Base-by-base conservation (phyloP, 2,329 filamentous ascomycete genomes). In the Xylariaceae sp. region DNA sequence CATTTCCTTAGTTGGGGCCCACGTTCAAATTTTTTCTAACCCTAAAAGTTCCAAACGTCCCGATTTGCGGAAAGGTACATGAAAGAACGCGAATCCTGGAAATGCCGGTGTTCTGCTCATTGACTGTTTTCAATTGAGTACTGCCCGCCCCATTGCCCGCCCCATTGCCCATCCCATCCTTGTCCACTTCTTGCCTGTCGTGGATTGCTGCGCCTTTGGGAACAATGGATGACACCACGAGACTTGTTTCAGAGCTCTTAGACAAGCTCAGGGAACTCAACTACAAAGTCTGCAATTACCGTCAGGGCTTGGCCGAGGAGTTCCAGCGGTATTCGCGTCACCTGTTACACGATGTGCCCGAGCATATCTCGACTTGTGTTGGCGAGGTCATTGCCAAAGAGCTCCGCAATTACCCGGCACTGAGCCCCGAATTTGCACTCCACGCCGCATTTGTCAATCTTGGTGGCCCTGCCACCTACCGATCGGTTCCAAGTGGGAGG, bases 251-350 rank as follows among this genome's bases (percentile, higher is more conserved):
- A 53, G 75, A 78, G 68, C 74, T 84, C 66, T 73, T 77, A 62
- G 70, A 70, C 63, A 80, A 77, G 74, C 77, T 81, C 60, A 71
- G 70, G 64, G 74, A 82, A 63, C 78, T 85, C 50, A 79, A 85
- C 64, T 71, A 73, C 66, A 79, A 78, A 67, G 80, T 85, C 64
- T 74, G 72, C 57, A 72, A 74, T 57, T 83, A 81, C 70, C 80
- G 78, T 61, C 76, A 75, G 65, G 77, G 80, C 59, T 77, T 84
- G 74, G 74, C 78, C 50, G 68, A 73, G 60, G 79, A 84, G 62
- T 86, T 84, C 64, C 72, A 76, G 54, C 75, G 74, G 60, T 79
- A 82, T 69, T 77, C 77, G 58, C 73, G 74, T 53, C 69, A 74
- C 48, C 70, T 81, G 54, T 71, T 85, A 63, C 72, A 71, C 62